Conservation (phyloP, 108 stramenopile genomes). For the Aurantiochytrium sp. region DNA sequence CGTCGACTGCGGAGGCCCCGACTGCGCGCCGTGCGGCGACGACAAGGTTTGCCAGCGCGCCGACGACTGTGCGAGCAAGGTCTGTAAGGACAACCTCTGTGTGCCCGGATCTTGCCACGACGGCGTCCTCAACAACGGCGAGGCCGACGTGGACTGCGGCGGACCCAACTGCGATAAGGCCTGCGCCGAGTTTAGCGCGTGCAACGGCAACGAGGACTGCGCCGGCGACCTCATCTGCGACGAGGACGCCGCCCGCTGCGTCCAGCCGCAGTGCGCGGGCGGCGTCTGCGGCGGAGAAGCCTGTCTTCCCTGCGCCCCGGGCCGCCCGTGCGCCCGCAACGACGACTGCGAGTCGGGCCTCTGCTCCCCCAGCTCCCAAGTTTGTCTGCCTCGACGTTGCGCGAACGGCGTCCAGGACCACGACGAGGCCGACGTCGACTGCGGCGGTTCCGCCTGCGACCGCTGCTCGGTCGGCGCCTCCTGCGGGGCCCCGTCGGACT, state of each 20-base stretch:
- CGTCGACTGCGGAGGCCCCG: slow-evolving; percentile 27
- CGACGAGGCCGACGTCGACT: slow-evolving; percentile 31
- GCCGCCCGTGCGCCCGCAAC: neutral
- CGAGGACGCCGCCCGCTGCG: slow-evolving; percentile 9
- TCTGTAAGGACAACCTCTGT: neutral
- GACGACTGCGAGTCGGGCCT: neutral
- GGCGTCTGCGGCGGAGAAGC: slow-evolving; percentile 13
- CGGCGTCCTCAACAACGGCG: neutral
- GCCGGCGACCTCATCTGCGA: neutral
- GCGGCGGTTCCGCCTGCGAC: slow-evolving; percentile 14
- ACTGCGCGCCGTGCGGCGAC: slow-evolving; percentile 8
- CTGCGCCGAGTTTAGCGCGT: neutral
- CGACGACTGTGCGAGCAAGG: slow-evolving; percentile 15
- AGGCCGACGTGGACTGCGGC: slow-evolving; percentile 6
- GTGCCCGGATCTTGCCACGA: neutral
- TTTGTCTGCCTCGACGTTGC: neutral
- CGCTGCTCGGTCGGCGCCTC: neutral
- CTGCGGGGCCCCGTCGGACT: neutral
- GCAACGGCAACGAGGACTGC: neutral
- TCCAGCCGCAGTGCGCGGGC: slow-evolving; percentile 15
- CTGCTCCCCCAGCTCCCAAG: neutral
- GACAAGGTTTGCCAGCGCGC: neutral
- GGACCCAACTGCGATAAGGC: neutral
- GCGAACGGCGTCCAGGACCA: slow-evolving; percentile 27
- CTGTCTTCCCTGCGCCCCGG: neutral